Evolutionary conservation across 139 green algal species (phyloP), one percentile per base, ranked within the genome.

Genomic region (Picochlorum sp.): DNA sequence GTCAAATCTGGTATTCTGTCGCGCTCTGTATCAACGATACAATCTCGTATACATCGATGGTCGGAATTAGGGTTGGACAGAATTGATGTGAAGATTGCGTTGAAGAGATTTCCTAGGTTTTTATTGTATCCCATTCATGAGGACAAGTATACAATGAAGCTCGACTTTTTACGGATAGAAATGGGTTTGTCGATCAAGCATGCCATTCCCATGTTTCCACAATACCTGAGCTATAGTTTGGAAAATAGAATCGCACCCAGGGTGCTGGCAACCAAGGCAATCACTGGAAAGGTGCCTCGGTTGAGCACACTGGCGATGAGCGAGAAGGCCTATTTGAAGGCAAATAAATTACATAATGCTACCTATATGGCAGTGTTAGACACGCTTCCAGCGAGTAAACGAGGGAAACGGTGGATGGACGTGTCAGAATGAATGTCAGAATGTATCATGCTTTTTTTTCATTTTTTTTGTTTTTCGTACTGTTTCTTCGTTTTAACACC

Each of bases 181-280:
- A 50, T 75, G 26, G 44, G 38, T 23, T 28, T 55, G 9, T 30
- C 49, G 18, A 30, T 66, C 18, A 52, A 21, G 49, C 23, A 28
- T n/a, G 38, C 37, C 9, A 52, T 76, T 34, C 9, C 45, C 3
- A 9, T 45, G 23, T 76, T 68, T 67, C 69, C 69, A 1, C 23
- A 70, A 30, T 76, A 59, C 24, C 6, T 76, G 8, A 51, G 54
- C 2, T 76, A 76, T 62, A 65, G 47, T 6, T 49, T 76, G 45
- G 16, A 58, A 3, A 24, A 15, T 6, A 67, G 69, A 23, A 71
- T 76, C n/a, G 69, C 63, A 21, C 63, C 63, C 5, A 66, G 69
- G 26, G 62, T 62, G 14, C 37, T 54, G 24, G 69, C 56, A 24
- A 44, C 38, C 28, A 51, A 38, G n/a, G 15, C 15, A 47, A 47